Conservation (phyloP, 1,139 yeast species). For the Hemisphaericaspora subhashii region DNA sequence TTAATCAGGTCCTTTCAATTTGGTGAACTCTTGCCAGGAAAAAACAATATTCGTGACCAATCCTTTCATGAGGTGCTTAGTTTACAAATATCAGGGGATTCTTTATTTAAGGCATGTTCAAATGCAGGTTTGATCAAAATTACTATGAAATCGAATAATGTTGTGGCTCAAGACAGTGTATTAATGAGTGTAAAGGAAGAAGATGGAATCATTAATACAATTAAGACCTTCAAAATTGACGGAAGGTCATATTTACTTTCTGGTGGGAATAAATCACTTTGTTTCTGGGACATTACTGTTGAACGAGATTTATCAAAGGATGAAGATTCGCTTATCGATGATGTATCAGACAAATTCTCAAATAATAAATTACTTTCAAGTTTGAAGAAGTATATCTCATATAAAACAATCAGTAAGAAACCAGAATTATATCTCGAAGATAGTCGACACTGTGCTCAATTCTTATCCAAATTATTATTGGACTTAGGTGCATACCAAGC, state of each 20-base stretch:
- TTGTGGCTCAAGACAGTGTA: slow-evolving; percentile 10
- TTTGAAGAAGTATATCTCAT: slow-evolving; percentile 62
- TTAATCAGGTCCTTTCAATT: slow-evolving; percentile 59
- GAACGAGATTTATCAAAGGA: slow-evolving; percentile 13
- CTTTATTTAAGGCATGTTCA: slow-evolving; percentile 56
- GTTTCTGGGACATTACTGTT: slow-evolving; percentile 38
- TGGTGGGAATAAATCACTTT: slow-evolving; percentile 39
- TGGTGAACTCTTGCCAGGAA: background rate
- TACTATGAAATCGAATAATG: slow-evolving; percentile 33
- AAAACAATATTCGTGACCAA: slow-evolving; percentile 7
- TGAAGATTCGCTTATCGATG: slow-evolving; percentile 2
- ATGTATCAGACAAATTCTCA: slow-evolving; percentile 14
- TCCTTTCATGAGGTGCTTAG: slow-evolving; percentile 34
- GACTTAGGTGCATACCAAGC: slow-evolving; percentile 73
- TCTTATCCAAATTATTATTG: slow-evolving; percentile 59
- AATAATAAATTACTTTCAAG: slow-evolving; percentile 67
- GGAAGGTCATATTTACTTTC: slow-evolving; percentile 32
- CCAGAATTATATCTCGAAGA: slow-evolving; percentile 71
- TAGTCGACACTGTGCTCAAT: slow-evolving; percentile 84
- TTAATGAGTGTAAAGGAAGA: slow-evolving; percentile 18
- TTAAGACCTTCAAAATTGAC: slow-evolving; percentile 24
- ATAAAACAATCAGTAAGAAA: slow-evolving; percentile 73
- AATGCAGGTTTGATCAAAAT: slow-evolving; percentile 56
- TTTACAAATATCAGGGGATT: slow-evolving; percentile 49
- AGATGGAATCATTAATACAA: slow-evolving; percentile 22